Evolutionary conservation across 2,329 filamentous ascomycete species (phyloP).

Genomic region (Nigrospora sphaerica): DNA sequence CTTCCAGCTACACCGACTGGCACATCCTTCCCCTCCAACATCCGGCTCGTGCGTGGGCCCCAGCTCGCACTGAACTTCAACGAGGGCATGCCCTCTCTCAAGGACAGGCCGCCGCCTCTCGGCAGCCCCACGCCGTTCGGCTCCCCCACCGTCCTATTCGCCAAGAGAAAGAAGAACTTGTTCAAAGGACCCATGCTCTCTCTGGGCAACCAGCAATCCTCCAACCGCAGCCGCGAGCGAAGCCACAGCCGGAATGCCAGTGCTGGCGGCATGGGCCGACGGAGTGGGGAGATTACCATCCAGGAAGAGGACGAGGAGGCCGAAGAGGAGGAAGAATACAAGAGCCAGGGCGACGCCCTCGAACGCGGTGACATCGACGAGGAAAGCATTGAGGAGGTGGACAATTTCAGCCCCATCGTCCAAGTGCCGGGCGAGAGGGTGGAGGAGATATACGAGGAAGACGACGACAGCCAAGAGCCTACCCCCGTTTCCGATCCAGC

Average conservation of each 20-base stretch:
- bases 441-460: slow-evolving; percentile 24
- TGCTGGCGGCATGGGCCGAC: slow-evolving; percentile 53
- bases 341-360: background rate
- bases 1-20: slow-evolving; percentile 80
- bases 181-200: slow-evolving; percentile 74
- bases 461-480: slow-evolving; percentile 2
- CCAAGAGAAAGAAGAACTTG: slow-evolving; percentile 70
- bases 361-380: slow-evolving; percentile 6
- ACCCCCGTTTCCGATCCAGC: background rate
- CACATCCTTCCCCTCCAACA: slow-evolving; percentile 72
- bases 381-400: slow-evolving; percentile 24
- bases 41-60: slow-evolving; percentile 67
- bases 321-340: slow-evolving; percentile 16
- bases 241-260: slow-evolving; percentile 51
- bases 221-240: slow-evolving; percentile 22
- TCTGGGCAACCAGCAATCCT: slow-evolving; percentile 32
- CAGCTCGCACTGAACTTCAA: slow-evolving; percentile 49
- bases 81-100: slow-evolving; percentile 43
- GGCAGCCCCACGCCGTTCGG: slow-evolving; percentile 55
- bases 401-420: slow-evolving; percentile 24
- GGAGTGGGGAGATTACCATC: slow-evolving; percentile 70
- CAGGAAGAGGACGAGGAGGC: slow-evolving; percentile 56
- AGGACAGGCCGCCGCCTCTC: slow-evolving; percentile 21
- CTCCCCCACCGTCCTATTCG: slow-evolving; percentile 56
- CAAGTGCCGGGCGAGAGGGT: slow-evolving; percentile 20